These are phyloP conservation scores for Acer yangbiense DNA, from an alignment of 345 rosid species.

Conservation along the genomic window DNA sequence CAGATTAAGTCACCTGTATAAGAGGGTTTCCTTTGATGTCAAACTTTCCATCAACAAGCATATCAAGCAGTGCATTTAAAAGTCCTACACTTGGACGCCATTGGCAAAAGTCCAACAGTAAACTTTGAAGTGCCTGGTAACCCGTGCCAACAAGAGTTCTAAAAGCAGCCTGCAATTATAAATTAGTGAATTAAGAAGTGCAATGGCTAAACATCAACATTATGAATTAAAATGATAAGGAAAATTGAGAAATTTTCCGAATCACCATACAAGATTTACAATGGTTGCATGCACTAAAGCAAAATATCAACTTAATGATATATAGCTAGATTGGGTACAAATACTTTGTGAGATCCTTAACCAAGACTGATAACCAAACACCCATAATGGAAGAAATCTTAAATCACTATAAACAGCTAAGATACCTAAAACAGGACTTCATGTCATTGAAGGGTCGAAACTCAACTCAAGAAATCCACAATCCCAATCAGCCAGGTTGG, in stretches of 20 bases:
- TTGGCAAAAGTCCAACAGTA: conserved; percentile 82
- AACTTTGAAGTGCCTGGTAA: conserved; percentile 86
- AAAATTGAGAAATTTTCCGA: not conserved
- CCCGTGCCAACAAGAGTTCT: conserved; percentile 94
- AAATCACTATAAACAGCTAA: not conserved
- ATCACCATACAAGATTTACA: not conserved
- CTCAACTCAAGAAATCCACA: not conserved
- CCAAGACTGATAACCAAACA: not conserved
- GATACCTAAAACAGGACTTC: conserved; percentile 1
- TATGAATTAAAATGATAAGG: conserved; percentile 4
- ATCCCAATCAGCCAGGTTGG: not conserved
- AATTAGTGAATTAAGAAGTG: conserved; percentile 8
- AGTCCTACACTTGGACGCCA: conserved; percentile 81
- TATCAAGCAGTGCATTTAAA: conserved; percentile 83
- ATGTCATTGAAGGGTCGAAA: not conserved
- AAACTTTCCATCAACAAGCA: conserved; percentile 97
- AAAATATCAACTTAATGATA: not conserved
- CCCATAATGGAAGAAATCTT: not conserved
- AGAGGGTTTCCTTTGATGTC: conserved; percentile 63
- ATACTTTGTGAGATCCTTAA: not conserved
- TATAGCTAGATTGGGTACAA: not conserved
- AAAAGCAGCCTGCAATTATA: conserved; percentile 64
- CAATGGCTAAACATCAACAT: conserved; percentile 4
- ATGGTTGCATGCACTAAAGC: not conserved
- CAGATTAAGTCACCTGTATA: conserved; percentile 58